Conservation (phyloP, 495 filamentous ascomycete species). For the Hypoxylon cercidicola region DNA sequence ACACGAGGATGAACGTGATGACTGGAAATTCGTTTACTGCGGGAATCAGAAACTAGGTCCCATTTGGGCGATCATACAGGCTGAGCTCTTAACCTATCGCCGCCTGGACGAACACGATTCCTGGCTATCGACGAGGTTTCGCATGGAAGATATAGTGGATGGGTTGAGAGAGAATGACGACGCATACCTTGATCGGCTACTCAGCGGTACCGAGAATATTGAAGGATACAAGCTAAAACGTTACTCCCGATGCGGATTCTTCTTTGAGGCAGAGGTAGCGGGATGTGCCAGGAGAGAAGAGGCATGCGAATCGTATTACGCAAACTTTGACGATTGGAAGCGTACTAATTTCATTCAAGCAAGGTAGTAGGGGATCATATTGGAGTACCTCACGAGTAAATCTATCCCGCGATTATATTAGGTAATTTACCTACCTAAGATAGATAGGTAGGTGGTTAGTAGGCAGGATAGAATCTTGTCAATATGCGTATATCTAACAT, state of each 20-base stretch:
- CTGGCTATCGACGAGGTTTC: slow-evolving; percentile 23
- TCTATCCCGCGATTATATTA: too few species aligned
- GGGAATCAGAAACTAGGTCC: slow-evolving; percentile 11
- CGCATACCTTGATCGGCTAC: background rate
- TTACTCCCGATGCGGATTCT: slow-evolving; percentile 14
- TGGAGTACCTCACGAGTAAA: too few species aligned
- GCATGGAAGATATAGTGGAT: slow-evolving; percentile 1
- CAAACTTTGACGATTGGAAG: slow-evolving; percentile 29
- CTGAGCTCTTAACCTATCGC: slow-evolving; percentile 29
- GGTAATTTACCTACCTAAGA: too few species aligned
- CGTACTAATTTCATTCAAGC: slow-evolving; percentile 21
- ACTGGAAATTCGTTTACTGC: slow-evolving; percentile 3
- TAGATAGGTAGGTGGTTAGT: too few species aligned
- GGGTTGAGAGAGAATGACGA: slow-evolving; percentile 5
- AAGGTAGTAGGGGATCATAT: too few species aligned
- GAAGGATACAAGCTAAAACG: background rate
- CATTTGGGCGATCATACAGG: slow-evolving; percentile 26
- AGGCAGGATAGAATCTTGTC: too few species aligned
- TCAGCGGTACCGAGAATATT: background rate
- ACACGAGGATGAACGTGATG: background rate
- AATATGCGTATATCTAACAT: too few species aligned
- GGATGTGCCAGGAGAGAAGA: slow-evolving; percentile 19
- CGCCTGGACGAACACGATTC: slow-evolving; percentile 6
- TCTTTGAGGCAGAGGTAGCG: slow-evolving; percentile 1
- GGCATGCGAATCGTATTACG: slow-evolving; percentile 21